Percentiles rank a stretch among this genome's conserved stretches.
Conservation (phyloP, 2,329 filamentous ascomycete genomes). For the Nectriaceae sp. region DNA sequence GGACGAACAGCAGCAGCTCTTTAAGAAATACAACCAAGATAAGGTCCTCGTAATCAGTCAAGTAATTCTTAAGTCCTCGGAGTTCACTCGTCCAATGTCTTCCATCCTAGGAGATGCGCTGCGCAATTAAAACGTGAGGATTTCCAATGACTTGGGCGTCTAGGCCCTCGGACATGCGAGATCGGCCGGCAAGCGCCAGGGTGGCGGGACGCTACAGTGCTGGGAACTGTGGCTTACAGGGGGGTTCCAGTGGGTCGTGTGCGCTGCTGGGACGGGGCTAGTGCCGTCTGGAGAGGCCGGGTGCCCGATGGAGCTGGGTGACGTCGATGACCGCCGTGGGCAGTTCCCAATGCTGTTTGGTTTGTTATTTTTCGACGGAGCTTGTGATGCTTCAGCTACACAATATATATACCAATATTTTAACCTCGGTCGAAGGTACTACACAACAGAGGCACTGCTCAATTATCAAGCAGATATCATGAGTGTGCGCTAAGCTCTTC, state of each 20-base stretch:
- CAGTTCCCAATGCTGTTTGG: no score
- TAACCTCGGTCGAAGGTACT: no score
- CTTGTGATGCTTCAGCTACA: no score
- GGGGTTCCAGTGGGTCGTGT: background rate
- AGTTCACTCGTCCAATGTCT: background rate
- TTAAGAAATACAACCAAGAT: no score
- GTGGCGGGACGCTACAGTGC: background rate
- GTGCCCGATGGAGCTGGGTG: background rate
- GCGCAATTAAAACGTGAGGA: conserved; percentile 35
- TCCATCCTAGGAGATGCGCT: conserved; percentile 6
- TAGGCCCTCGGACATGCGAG: conserved; percentile 2
- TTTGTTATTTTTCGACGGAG: no score
- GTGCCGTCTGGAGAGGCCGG: background rate
- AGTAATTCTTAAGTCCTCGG: background rate
- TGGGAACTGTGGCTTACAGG: background rate
- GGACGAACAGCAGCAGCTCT: no score
- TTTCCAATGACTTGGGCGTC: conserved; percentile 32
- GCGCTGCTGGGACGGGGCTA: background rate
- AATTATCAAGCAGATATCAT: no score
- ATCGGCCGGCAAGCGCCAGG: background rate
- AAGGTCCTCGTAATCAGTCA: no score
- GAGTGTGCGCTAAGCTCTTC: no score
- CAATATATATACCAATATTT: no score
- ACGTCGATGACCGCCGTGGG: background rate
- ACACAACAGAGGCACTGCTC: no score